Percentiles rank a stretch among this genome's conserved stretches.
phyloP scores from a whole-genome alignment of 441 rosid genomes.

The Pelargonium australe region DNA sequence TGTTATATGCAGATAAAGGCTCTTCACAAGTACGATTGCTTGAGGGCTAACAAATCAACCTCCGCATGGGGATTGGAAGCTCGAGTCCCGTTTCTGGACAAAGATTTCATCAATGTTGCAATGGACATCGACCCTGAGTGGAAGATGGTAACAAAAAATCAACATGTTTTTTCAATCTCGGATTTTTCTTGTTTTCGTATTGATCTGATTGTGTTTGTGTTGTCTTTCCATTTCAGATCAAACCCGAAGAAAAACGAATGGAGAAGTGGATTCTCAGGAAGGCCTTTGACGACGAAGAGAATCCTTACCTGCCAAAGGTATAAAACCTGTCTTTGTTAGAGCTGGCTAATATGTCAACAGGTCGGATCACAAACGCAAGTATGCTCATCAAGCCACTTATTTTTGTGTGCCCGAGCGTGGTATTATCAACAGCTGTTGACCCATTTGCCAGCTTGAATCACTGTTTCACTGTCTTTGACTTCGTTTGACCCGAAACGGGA shows the following conservation, averaged over 20 bases:
- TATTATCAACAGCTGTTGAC: too few species aligned
- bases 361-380: too few species aligned
- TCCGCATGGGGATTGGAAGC: conserved; percentile 99
- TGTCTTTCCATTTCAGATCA: conserved; percentile 33
- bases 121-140: conserved; percentile 96
- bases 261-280: conserved; percentile 79
- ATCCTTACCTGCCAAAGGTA: conserved; percentile 75
- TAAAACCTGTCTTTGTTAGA: neutral
- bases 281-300: conserved; percentile 70
- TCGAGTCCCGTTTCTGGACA: conserved; percentile 95
- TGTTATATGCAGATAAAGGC: conserved; percentile 62
- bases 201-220: neutral
- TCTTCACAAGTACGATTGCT: conserved; percentile 93
- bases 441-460: too few species aligned
- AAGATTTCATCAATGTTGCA: conserved; percentile 65
- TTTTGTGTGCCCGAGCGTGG: too few species aligned
- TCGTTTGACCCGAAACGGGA: too few species aligned
- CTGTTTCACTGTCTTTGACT: too few species aligned
- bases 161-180: neutral
- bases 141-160: conserved; percentile 50
- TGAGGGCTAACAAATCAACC: conserved; percentile 96
- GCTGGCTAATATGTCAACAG: too few species aligned
- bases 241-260: conserved; percentile 65
- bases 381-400: too few species aligned
- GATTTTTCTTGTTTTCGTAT: neutral